Base-by-base conservation (phyloP, 305 asterid genomes). In the Withania somnifera region DNA sequence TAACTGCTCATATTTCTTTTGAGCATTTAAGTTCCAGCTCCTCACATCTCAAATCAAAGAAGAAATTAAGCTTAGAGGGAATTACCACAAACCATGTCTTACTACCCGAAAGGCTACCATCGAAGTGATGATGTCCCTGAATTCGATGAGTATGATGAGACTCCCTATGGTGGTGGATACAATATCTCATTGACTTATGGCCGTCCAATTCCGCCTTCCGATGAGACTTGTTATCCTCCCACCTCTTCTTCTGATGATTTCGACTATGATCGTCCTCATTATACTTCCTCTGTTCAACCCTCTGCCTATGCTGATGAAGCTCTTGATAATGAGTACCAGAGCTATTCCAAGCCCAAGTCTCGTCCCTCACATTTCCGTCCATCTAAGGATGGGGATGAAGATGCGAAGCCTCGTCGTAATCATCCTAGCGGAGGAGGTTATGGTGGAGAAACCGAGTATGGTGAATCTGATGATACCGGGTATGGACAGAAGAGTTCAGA, bases 141-240 rank as follows among this genome's bases (percentile, higher is more conserved):
- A 85, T 95, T 92, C 88, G 92, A 92, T 42, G 98, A 93, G 88
- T 93, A 81, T 85, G 98, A 95, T 66, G 64, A 94, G 66, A 91
- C 97, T 80, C 98, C 97, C 0, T 95, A 93, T 86, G 94, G 92
- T 57, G 98, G 99, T 7, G 97, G 98, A 30, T 95, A 91, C 87
- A 91, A 93, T 89, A 89, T 92, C 79, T 2, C 66, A 4, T 13
- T 90, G 77, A 90, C 91, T 42, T 95, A 90, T 85, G 97, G 98
- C 79, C 93, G 92, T 36, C 88, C 94, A 9, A 88, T 90, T 81
- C 90, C 90, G 3, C 97, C 94, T 7, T 92, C 98, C 2, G 93
- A 90, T 6, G 93, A 90, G 63, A 93, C 87, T 67, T 95, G 99
- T 87, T 93, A 94, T 87, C 90, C 94, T 47, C 88, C 40, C 84